Evolutionary conservation across 495 filamentous ascomycete genomes (phyloP).

Genomic region (Talaromyces liani): DNA sequence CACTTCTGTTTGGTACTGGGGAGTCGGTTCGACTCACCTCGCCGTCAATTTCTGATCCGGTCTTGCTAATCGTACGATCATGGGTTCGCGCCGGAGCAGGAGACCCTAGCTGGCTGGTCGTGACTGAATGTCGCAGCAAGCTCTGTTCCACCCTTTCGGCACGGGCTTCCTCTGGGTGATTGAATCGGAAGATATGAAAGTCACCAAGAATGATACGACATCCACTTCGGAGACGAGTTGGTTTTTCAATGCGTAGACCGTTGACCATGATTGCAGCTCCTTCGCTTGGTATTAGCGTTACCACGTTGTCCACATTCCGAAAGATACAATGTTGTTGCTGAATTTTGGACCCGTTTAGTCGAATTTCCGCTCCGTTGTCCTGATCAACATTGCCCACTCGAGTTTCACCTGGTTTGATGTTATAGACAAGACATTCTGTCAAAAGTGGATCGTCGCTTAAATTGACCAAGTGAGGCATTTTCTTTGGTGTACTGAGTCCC

Average conservation of each 20-base stretch:
- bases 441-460: constrained; percentile 92
- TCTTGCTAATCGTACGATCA: constrained; percentile 67
- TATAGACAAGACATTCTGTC: constrained; percentile 96
- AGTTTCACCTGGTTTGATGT: constrained; percentile 90
- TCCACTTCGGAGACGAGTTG: constrained; percentile 79
- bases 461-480: constrained; percentile 98
- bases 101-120: constrained; percentile 69
- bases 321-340: constrained; percentile 88
- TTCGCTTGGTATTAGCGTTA: constrained; percentile 82
- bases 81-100: constrained; percentile 65
- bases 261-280: constrained; percentile 97
- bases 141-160: constrained; percentile 89
- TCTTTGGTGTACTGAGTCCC: constrained; percentile 91
- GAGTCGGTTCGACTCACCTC: constrained; percentile 71
- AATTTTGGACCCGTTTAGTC: constrained; percentile 90
- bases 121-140: constrained; percentile 80
- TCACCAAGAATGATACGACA: constrained; percentile 94
- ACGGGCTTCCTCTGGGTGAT: constrained; percentile 91
- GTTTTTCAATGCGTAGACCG: constrained; percentile 74
- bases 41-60: constrained; percentile 61
- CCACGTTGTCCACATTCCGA: constrained; percentile 82
- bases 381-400: constrained; percentile 86
- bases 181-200: constrained; percentile 99
- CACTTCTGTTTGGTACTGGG: constrained; percentile 57
- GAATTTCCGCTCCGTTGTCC: constrained; percentile 76